These are phyloP conservation scores for Sonneratia alba DNA, from an alignment of 345 rosid species.

Conservation along the genomic window DNA sequence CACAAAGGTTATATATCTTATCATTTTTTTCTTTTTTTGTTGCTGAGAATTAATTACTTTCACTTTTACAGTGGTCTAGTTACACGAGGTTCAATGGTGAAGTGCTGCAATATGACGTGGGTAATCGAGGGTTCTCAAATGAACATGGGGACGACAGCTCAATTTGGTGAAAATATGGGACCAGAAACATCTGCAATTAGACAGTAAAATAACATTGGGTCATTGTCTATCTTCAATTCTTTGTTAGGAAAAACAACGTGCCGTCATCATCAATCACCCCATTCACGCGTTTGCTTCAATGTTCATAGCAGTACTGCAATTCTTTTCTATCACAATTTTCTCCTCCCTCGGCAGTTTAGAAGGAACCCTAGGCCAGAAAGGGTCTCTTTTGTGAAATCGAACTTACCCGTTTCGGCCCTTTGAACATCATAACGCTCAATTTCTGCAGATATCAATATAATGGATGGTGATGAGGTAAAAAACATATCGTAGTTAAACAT, in stretches of 20 bases:
- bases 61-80: not conserved
- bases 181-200: not conserved
- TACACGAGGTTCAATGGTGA: not conserved
- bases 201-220: not conserved
- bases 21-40: not conserved
- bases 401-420: too few species aligned
- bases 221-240: not conserved
- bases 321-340: too few species aligned
- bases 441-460: too few species aligned
- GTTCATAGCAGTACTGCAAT: not conserved
- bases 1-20: too few species aligned
- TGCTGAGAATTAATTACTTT: not conserved
- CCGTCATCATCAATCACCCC: not conserved
- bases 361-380: too few species aligned
- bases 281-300: not conserved
- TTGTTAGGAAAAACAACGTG: not conserved
- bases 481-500: too few species aligned
- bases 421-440: too few species aligned
- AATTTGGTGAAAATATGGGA: not conserved
- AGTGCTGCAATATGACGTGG: not conserved
- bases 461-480: too few species aligned
- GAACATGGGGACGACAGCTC: not conserved
- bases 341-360: not conserved
- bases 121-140: not conserved
- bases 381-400: too few species aligned